Conservation (phyloP, 352 stramenopile species). For the Phytophthora colocasiae region DNA sequence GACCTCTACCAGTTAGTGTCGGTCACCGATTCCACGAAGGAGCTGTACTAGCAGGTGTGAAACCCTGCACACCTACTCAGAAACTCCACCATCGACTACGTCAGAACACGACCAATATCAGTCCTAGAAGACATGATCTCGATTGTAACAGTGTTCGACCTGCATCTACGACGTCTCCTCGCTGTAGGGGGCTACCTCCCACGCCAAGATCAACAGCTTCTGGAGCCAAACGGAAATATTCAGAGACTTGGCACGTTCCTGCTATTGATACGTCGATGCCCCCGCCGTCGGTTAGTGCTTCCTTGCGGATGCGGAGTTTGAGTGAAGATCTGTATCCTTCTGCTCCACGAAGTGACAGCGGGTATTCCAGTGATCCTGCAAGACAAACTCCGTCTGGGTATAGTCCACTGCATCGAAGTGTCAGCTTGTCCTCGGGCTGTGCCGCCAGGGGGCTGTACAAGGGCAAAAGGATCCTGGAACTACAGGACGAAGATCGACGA, state of each 20-base stretch:
- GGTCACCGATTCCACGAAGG: slow-evolving; percentile 53
- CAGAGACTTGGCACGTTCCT: slow-evolving; percentile 36
- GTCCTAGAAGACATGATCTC: slow-evolving; percentile 60
- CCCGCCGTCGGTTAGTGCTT: slow-evolving; percentile 18
- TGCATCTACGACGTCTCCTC: slow-evolving; percentile 12
- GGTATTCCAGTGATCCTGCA: slow-evolving; percentile 42
- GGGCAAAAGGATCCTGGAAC: slow-evolving; percentile 76
- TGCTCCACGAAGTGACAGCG: slow-evolving; percentile 32
- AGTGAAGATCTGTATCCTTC: slow-evolving; percentile 46
- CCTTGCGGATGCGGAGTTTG: slow-evolving; percentile 39
- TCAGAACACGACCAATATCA: slow-evolving; percentile 68
- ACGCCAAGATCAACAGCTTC: slow-evolving; percentile 29
- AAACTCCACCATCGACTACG: slow-evolving; percentile 63
- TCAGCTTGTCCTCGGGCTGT: slow-evolving; percentile 47
- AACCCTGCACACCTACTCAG: slow-evolving; percentile 73
- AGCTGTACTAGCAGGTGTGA: slow-evolving; percentile 36
- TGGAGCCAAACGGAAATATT: slow-evolving; percentile 36
- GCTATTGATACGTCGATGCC: slow-evolving; percentile 34
- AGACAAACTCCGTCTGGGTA: slow-evolving; percentile 18
- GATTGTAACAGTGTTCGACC: slow-evolving; percentile 27
- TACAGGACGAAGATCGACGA: slow-evolving; percentile 80
- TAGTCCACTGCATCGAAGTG: slow-evolving; percentile 43
- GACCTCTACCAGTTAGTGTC: slow-evolving; percentile 64
- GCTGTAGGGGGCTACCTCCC: slow-evolving; percentile 26
- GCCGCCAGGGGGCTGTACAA: slow-evolving; percentile 52